phyloP scores from a whole-genome alignment of 83 land plant genomes.

The Isoetes engelmannii region DNA sequence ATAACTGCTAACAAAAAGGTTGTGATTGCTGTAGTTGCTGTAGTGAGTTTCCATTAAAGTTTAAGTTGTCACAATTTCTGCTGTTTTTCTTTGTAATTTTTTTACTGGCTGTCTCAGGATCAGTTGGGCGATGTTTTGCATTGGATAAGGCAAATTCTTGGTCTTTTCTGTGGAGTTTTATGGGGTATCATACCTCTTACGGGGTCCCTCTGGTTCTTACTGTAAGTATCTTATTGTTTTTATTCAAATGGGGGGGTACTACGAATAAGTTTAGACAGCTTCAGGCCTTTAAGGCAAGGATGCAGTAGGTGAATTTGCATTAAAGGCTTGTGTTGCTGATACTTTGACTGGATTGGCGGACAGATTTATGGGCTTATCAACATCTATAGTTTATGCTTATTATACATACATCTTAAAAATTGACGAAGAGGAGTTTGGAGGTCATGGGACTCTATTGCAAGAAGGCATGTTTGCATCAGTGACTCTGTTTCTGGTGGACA shows the following conservation, averaged over 20 bases:
- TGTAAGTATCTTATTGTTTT: conserved; percentile 42
- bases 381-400: conserved; percentile 57
- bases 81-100: neutral
- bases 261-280: neutral
- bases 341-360: neutral
- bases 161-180: conserved; percentile 54
- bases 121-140: conserved; percentile 80
- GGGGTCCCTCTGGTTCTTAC: conserved; percentile 67
- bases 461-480: conserved; percentile 92
- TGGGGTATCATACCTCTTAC: conserved; percentile 79
- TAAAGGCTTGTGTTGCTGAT: neutral
- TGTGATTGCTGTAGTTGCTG: conserved; percentile 20
- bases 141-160: conserved; percentile 80
- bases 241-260: neutral
- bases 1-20: neutral
- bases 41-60: conserved; percentile 13
- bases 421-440: conserved; percentile 93
- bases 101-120: conserved; percentile 45
- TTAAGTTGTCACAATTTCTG: neutral
- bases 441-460: conserved; percentile 82
- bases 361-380: conserved; percentile 68
- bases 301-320: neutral
- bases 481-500: conserved; percentile 68
- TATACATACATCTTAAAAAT: conserved; percentile 56
- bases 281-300: conserved; percentile 7